These are phyloP conservation scores for Parietichytrium sp. DNA, from an alignment of 108 stramenopile species.

Conservation along the genomic window DNA sequence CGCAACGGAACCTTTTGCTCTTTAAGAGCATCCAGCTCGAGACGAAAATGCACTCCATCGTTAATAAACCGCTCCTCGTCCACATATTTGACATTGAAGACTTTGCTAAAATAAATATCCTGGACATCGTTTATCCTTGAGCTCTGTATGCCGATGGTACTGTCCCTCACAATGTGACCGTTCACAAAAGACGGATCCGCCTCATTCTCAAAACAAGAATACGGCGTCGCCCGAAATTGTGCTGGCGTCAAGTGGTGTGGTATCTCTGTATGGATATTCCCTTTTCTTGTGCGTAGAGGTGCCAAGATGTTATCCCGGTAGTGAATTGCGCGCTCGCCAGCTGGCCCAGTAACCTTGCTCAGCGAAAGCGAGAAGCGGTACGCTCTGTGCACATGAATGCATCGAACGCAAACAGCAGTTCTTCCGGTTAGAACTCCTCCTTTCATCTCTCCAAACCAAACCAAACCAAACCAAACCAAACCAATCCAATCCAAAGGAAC, in stretches of 20 bases:
- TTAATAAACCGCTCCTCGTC: conserved; percentile 19
- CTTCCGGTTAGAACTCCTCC: not conserved
- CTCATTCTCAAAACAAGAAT: conserved; percentile 17
- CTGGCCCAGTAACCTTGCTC: not conserved
- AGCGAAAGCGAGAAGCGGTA: conserved; percentile 19
- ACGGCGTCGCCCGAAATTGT: not conserved
- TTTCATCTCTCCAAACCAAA: not conserved
- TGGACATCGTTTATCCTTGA: not conserved
- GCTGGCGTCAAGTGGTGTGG: not conserved
- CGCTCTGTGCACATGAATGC: not conserved
- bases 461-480: not conserved
- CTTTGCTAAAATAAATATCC: conserved; percentile 25
- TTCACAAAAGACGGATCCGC: not conserved
- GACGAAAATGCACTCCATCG: conserved; percentile 30
- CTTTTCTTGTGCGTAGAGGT: not conserved
- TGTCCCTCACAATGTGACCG: not conserved
- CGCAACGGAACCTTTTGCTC: not conserved
- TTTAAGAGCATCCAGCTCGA: not conserved
- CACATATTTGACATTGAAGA: not conserved
- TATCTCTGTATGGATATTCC: not conserved
- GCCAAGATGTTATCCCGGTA: not conserved
- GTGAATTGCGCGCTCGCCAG: not conserved
- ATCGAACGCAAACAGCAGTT: not conserved
- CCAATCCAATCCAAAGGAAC: not conserved
- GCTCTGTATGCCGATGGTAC: not conserved